phyloP scores from a whole-genome alignment of 225 moss, liverwort and hornwort genomes.

The Thuidium tamariscinum region DNA sequence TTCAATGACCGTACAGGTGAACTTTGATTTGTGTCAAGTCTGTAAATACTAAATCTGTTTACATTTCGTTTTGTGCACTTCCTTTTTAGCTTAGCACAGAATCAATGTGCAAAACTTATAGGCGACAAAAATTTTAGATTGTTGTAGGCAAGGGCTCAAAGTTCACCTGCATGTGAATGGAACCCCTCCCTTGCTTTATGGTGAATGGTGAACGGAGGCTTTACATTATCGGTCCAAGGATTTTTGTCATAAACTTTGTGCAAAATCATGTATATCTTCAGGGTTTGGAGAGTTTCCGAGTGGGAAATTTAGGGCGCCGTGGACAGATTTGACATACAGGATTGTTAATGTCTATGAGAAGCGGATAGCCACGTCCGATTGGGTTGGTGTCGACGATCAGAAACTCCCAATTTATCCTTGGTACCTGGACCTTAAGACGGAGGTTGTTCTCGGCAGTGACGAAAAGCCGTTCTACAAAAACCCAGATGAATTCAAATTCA shows the following conservation, averaged over 20 bases:
- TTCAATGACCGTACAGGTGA: background rate
- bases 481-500: background rate
- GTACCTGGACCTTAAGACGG: background rate
- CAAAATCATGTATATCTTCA: background rate
- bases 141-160: background rate
- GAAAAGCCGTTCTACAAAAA: background rate
- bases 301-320: background rate
- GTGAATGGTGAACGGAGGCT: background rate
- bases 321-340: background rate
- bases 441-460: background rate
- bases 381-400: background rate
- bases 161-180: background rate
- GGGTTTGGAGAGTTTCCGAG: background rate
- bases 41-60: background rate
- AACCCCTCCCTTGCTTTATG: background rate
- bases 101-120: background rate
- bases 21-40: background rate
- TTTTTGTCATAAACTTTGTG: background rate
- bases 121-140: background rate
- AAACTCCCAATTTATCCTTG: background rate
- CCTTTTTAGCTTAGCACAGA: background rate
- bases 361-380: background rate
- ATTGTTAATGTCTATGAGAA: background rate
- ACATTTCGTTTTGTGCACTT: background rate
- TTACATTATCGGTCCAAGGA: too few species aligned